These are phyloP conservation scores for Microcos paniculata DNA, from an alignment of 345 rosid species.

Conservation along the genomic window DNA sequence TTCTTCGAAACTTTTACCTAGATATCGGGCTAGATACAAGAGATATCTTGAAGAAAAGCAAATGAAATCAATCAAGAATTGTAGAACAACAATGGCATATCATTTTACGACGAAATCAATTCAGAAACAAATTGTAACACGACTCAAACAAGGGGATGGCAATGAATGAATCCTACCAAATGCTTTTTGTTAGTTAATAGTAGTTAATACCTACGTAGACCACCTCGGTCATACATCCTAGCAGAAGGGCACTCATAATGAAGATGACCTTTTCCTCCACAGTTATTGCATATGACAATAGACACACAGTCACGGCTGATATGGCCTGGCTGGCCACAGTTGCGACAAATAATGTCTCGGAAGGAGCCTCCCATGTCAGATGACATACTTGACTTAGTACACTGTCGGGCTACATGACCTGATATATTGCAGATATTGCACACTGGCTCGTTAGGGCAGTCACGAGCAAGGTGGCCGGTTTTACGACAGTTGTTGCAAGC, in stretches of 20 bases:
- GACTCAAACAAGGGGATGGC: background rate
- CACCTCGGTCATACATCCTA: slow-evolving; percentile 5
- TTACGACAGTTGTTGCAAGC: slow-evolving; percentile 18
- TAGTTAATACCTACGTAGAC: slow-evolving; percentile 3
- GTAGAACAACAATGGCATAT: background rate
- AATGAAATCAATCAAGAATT: too few relatives aligned
- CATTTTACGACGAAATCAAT: background rate
- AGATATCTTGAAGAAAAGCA: too few relatives aligned
- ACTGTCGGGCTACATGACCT: slow-evolving; percentile 19
- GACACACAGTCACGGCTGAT: slow-evolving; percentile 9
- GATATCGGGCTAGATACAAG: too few relatives aligned
- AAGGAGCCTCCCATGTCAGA: background rate
- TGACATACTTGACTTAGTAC: slow-evolving; percentile 2
- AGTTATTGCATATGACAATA: slow-evolving; percentile 20
- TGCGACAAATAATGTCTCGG: slow-evolving; percentile 4
- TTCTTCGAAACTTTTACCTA: too few relatives aligned
- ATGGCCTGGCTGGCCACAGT: slow-evolving; percentile 18
- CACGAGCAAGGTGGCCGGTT: slow-evolving; percentile 8
- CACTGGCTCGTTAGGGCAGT: slow-evolving; percentile 14
- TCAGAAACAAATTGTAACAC: background rate
- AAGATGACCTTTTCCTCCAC: slow-evolving; percentile 18
- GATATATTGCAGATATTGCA: slow-evolving; percentile 17
- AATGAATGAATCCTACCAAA: background rate
- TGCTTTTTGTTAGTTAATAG: background rate
- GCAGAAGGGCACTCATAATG: slow-evolving; percentile 19